phyloP scores from a whole-genome alignment of 345 rosid genomes.

The Fremontodendron californicum region DNA sequence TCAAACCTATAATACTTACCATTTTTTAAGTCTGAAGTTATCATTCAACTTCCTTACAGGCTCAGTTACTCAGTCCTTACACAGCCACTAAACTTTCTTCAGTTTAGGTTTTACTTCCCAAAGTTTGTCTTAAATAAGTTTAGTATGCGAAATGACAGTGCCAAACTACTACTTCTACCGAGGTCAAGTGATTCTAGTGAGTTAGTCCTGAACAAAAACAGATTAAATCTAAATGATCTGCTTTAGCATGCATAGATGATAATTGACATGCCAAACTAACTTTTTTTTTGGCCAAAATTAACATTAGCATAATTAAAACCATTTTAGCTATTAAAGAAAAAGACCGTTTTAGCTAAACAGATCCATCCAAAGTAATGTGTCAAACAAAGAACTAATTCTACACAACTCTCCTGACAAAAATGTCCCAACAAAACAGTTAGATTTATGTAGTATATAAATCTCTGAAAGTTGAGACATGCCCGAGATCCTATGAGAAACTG shows the following conservation, averaged over 20 bases:
- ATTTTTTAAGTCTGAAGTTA: neutral
- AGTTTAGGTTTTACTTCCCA: neutral
- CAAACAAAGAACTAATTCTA: constrained; percentile 1
- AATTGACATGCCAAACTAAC: neutral
- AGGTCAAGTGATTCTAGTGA: neutral
- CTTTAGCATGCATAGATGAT: neutral
- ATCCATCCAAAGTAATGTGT: neutral
- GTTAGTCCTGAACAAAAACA: neutral
- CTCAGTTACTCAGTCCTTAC: neutral
- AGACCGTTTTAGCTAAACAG: neutral
- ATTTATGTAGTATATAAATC: neutral
- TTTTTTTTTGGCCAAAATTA: neutral
- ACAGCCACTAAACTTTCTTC: neutral
- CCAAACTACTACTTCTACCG: neutral
- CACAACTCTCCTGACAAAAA: neutral
- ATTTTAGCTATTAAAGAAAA: neutral
- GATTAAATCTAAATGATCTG: neutral
- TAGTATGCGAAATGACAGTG: neutral
- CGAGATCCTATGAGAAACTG: neutral
- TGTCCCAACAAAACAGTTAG: neutral
- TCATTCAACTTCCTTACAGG: neutral
- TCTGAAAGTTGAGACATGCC: neutral
- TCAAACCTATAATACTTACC: neutral
- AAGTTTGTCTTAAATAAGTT: neutral
- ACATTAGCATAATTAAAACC: neutral